Percentiles rank a stretch among this genome's conserved stretches.
Evolutionary conservation across 208 protist genomes (phyloP).

Genomic region (Trypanosoma vivax): DNA sequence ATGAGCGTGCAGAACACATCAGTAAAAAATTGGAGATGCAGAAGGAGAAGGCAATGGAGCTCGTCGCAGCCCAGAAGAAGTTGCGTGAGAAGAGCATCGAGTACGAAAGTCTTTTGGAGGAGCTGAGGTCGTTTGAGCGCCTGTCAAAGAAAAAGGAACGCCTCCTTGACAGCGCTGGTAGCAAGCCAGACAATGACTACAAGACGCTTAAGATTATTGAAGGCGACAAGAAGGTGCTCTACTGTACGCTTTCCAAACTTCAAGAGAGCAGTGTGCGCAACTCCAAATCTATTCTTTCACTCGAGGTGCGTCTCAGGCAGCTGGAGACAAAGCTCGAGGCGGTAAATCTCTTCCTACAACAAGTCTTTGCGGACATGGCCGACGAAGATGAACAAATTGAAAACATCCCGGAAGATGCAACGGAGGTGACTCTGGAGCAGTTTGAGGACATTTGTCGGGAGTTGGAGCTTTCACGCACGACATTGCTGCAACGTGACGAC

Average conservation of each 20-base stretch:
- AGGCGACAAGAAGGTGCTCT: constrained; percentile 65
- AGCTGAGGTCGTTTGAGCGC: constrained; percentile 65
- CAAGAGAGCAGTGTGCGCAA: constrained; percentile 60
- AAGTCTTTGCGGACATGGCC: constrained; percentile 67
- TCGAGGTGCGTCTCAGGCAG: constrained; percentile 67
- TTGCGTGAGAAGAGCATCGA: constrained; percentile 30
- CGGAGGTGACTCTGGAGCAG: constrained; percentile 51
- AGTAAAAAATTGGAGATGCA: constrained; percentile 32
- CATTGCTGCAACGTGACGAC: constrained; percentile 52
- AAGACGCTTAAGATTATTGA: constrained; percentile 66
- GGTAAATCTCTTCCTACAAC: constrained; percentile 66
- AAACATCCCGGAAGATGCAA: constrained; percentile 37
- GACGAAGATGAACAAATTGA: constrained; percentile 31
- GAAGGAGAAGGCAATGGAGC: constrained; percentile 32
- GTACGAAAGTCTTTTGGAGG: constrained; percentile 31
- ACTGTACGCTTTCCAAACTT: constrained; percentile 61
- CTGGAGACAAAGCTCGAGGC: constrained; percentile 68
- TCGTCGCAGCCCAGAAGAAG: constrained; percentile 42
- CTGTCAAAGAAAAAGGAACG: constrained; percentile 82
- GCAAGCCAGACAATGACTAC: constrained; percentile 42
- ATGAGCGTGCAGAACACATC: constrained; percentile 39
- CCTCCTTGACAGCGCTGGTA: constrained; percentile 27
- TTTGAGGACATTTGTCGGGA: constrained; percentile 66
- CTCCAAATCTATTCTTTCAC: constrained; percentile 70
- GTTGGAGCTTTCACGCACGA: constrained; percentile 55